Percentiles rank a stretch among this genome's conserved stretches.
Evolutionary conservation across 176 grass and related monocot genomes (phyloP).

Genomic region (Rhynchospora pubera): DNA sequence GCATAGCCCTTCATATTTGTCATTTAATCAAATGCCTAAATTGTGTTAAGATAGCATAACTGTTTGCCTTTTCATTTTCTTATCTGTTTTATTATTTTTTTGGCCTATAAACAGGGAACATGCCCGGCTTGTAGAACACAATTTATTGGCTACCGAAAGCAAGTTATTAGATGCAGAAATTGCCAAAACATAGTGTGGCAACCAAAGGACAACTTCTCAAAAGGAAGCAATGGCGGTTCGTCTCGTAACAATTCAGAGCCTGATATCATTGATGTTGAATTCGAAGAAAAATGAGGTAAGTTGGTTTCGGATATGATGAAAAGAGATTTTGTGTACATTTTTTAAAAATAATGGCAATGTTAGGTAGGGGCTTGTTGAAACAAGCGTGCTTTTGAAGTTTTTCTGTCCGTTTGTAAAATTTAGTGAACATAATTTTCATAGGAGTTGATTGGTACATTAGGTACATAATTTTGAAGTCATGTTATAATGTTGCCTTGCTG

Average conservation of each 20-base stretch:
- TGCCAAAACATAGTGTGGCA: conserved; percentile 96
- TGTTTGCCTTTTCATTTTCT: background rate
- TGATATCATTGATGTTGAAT: conserved; percentile 88
- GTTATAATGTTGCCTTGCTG: background rate
- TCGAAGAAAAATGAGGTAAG: conserved; percentile 66
- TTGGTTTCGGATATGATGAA: background rate
- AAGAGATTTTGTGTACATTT: conserved; percentile 5
- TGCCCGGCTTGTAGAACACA: conserved; percentile 78
- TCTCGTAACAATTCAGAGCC: conserved; percentile 41
- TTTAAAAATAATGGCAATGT: background rate
- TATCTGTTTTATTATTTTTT: background rate
- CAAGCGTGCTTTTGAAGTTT: background rate
- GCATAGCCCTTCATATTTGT: background rate
- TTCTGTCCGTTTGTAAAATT: background rate
- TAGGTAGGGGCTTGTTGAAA: conserved; percentile 4
- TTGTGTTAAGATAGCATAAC: background rate
- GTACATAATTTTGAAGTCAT: background rate
- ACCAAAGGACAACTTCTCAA: conserved; percentile 48
- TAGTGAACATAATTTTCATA: conserved; percentile 12
- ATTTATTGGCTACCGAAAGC: conserved; percentile 69
- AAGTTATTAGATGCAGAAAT: conserved; percentile 76
- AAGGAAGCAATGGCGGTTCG: conserved; percentile 28
- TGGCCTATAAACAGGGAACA: conserved; percentile 44
- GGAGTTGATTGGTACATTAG: background rate
- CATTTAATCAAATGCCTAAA: background rate